Evolutionary conservation across 2,329 filamentous ascomycete species (phyloP).

Genomic region (Colletotrichum sublineola): DNA sequence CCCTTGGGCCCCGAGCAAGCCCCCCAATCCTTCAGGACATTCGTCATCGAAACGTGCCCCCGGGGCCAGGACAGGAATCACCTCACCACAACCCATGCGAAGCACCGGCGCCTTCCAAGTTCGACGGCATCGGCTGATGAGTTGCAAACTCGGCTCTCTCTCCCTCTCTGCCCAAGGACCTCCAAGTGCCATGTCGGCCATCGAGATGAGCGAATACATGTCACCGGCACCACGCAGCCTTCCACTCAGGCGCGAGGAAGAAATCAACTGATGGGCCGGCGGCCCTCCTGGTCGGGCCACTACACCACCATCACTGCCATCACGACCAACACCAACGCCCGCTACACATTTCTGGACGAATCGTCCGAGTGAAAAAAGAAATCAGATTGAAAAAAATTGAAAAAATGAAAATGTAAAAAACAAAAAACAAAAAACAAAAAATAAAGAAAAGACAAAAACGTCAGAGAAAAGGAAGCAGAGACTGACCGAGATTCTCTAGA

Average conservation of each 20-base stretch:
- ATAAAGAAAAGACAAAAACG: too few relatives aligned
- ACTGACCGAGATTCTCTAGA: constrained; percentile 18
- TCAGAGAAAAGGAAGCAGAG: neutral
- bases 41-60: constrained; percentile 16
- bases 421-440: neutral
- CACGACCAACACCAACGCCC: constrained; percentile 8
- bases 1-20: constrained; percentile 2
- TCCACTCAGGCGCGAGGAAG: neutral
- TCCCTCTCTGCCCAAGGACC: neutral
- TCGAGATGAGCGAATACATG: constrained; percentile 32
- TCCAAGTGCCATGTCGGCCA: constrained; percentile 19
- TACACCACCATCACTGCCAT: constrained; percentile 16
- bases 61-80: neutral
- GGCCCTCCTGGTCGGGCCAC: constrained; percentile 20
- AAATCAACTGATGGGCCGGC: neutral
- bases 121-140: constrained; percentile 19
- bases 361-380: too few relatives aligned
- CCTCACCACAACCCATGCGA: neutral
- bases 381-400: too few relatives aligned
- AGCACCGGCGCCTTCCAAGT: neutral
- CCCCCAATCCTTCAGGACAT: neutral
- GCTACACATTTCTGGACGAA: neutral
- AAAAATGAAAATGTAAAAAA: too few relatives aligned
- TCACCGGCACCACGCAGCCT: constrained; percentile 1
- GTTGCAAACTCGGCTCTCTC: too few relatives aligned